Conservation (phyloP, 768 basidiomycete genomes). For the Rubroboletus pulcherrimus region DNA sequence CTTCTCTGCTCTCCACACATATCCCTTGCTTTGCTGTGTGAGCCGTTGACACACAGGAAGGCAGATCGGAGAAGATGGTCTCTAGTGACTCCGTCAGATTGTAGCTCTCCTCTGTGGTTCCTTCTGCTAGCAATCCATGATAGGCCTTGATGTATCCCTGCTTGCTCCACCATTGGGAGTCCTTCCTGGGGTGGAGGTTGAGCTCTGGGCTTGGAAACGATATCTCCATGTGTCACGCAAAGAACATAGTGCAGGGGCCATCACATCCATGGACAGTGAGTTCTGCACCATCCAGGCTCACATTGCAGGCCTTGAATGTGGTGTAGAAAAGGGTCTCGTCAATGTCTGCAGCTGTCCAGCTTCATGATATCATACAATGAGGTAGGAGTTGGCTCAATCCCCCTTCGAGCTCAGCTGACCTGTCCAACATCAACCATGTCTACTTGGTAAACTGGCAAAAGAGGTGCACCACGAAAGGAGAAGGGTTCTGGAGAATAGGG, state of each 20-base stretch:
- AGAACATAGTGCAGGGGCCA: neutral
- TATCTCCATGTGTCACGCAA: neutral
- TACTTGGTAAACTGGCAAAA: neutral
- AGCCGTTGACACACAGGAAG: neutral
- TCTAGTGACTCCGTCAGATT: neutral
- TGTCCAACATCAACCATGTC: neutral
- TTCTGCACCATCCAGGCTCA: neutral
- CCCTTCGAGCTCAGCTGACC: neutral
- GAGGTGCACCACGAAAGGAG: neutral
- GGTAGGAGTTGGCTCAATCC: neutral
- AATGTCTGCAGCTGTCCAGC: neutral
- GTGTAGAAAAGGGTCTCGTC: neutral
- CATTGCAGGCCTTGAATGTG: neutral
- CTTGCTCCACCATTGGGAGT: neutral
- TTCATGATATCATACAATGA: neutral
- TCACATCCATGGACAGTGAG: neutral
- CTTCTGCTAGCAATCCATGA: neutral
- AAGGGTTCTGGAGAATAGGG: accelerated
- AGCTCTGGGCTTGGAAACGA: neutral
- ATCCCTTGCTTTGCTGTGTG: neutral
- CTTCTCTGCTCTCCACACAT: neutral
- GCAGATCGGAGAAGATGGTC: neutral
- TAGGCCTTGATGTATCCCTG: neutral
- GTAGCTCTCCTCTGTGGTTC: neutral
- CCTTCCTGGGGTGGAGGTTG: neutral